Percentiles rank a stretch among this genome's conserved stretches.
These are phyloP conservation scores for Collybiopsis luxurians DNA, from an alignment of 768 basidiomycete species.

Conservation along the genomic window DNA sequence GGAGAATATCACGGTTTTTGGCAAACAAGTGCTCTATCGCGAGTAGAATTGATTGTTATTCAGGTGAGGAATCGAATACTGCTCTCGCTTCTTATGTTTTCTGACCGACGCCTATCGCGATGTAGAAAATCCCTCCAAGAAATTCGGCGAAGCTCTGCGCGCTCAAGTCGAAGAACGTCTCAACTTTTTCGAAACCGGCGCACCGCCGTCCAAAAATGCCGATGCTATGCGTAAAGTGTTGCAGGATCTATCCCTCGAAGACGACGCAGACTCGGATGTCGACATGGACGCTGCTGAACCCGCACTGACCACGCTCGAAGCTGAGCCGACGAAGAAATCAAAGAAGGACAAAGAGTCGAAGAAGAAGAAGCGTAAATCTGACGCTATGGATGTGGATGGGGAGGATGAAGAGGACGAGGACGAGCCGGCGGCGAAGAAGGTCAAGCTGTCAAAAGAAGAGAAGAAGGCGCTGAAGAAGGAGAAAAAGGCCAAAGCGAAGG, in stretches of 20 bases:
- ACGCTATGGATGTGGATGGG: constrained; percentile 62
- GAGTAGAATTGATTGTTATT: constrained; percentile 93
- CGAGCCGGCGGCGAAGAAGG: constrained; percentile 61
- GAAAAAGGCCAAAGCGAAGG: constrained; percentile 62
- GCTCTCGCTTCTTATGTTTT: not conserved
- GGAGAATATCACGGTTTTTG: constrained; percentile 96
- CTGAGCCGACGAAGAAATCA: constrained; percentile 51
- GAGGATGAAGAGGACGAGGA: constrained; percentile 39
- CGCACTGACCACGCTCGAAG: constrained; percentile 59
- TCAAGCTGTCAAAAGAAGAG: constrained; percentile 80
- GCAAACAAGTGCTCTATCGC: constrained; percentile 99
- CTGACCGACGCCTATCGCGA: not conserved
- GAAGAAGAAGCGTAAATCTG: constrained; percentile 68
- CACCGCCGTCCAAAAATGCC: constrained; percentile 84
- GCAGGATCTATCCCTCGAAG: constrained; percentile 70
- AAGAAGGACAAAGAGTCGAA: constrained; percentile 38
- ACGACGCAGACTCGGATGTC: constrained; percentile 51
- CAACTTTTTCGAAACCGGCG: constrained; percentile 90
- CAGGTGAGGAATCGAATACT: constrained; percentile 45
- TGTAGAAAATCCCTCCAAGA: constrained; percentile 80
- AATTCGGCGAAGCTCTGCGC: constrained; percentile 93
- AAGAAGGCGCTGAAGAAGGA: constrained; percentile 84
- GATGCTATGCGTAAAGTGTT: constrained; percentile 91
- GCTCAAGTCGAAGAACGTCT: constrained; percentile 95
- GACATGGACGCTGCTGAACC: constrained; percentile 43